A percentile compares a stretch with the other conserved stretches of the same genome.
Evolutionary conservation across 176 grass and related monocot species (phyloP).

Genomic region (Hordeum vulgare): MorexV3_pseudomolecules_assembly NC_058519.1:13941525-13942024

Average conservation of each 20-base stretch:
- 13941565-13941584: not conserved
- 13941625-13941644: conserved; percentile 7
- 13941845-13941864: not conserved
- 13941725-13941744: conserved; percentile 20
- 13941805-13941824: conserved; percentile 21
- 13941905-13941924: not conserved
- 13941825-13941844: conserved; percentile 24
- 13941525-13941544: conserved; percentile 26
- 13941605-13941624: conserved; percentile 17
- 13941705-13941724: not conserved
- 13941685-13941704: not conserved
- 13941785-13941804: conserved; percentile 39
- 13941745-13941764: conserved; percentile 38
- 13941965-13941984: not conserved
- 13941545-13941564: not conserved
- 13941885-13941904: conserved; percentile 9
- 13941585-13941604: not conserved
- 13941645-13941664: conserved; percentile 19
- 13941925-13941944: not conserved
- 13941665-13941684: not conserved
- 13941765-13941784: conserved; percentile 36
- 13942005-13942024: not conserved
- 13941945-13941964: not conserved
- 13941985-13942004: not conserved
- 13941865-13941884: not conserved